Percentiles rank a stretch among this genome's conserved stretches.
phyloP scores from a whole-genome alignment of 116 monocot species.

The Posidonia oceanica region DNA sequence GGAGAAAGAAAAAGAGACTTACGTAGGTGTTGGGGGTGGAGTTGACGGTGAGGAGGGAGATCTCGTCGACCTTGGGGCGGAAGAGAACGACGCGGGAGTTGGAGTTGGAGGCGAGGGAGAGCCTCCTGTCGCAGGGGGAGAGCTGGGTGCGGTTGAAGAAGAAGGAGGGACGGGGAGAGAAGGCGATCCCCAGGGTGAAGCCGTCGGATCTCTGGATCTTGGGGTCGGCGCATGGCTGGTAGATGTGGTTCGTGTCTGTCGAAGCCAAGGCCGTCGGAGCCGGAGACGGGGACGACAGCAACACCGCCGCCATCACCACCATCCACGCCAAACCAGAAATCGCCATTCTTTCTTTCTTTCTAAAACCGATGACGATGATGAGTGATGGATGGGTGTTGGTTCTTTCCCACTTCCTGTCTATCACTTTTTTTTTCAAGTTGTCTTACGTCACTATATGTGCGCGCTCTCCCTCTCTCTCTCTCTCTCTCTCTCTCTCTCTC shows the following conservation, averaged over 20 bases:
- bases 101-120: slow-evolving; percentile 26
- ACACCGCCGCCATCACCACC: not conserved
- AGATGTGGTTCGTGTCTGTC: slow-evolving; percentile 51
- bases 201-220: slow-evolving; percentile 69
- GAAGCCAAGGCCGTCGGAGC: not conserved
- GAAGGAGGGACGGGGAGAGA: slow-evolving; percentile 43
- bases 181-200: slow-evolving; percentile 88
- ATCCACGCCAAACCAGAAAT: no score
- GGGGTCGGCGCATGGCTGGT: slow-evolving; percentile 69
- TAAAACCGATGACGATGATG: no score
- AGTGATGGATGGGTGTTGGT: no score
- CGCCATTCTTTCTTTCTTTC: no score
- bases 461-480: no score
- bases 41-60: slow-evolving; percentile 85
- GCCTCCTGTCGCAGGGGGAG: slow-evolving; percentile 85
- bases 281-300: slow-evolving; percentile 41
- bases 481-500: no score
- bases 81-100: slow-evolving; percentile 51
- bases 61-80: slow-evolving; percentile 92
- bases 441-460: no score
- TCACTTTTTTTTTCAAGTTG: no score
- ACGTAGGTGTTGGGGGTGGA: slow-evolving; percentile 25
- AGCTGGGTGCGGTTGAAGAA: slow-evolving; percentile 45
- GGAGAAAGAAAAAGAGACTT: slow-evolving; percentile 5
- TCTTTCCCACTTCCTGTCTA: no score